Percentiles rank a stretch among this genome's conserved stretches.
Conservation (phyloP, 2,329 filamentous ascomycete species). For the Neoscytalidium dimidiatum region DNA sequence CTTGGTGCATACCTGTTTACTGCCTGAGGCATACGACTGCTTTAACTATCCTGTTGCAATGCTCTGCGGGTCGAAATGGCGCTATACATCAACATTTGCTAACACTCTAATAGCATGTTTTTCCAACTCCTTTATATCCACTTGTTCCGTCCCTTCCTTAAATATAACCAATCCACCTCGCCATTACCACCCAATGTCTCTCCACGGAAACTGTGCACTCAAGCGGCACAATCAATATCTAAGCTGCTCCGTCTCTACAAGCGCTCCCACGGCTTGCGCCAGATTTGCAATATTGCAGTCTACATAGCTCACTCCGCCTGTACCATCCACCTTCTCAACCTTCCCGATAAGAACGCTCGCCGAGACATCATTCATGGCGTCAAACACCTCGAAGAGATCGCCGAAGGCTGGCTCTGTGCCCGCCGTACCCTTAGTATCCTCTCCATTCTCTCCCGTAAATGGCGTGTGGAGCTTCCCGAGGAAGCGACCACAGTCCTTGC, state of each 20-base stretch:
- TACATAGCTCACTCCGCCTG: conserved; percentile 95
- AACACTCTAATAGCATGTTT: conserved; percentile 74
- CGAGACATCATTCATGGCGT: conserved; percentile 89
- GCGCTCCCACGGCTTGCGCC: conserved; percentile 82
- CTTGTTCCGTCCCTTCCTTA: conserved; percentile 91
- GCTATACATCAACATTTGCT: background rate
- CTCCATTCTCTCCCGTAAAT: conserved; percentile 81
- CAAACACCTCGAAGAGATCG: conserved; percentile 92
- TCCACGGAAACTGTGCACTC: conserved; percentile 85
- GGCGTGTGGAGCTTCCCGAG: conserved; percentile 82
- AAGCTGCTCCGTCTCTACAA: conserved; percentile 96
- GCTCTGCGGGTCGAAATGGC: background rate
- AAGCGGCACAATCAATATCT: conserved; percentile 85
- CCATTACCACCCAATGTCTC: conserved; percentile 86
- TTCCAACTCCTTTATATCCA: conserved; percentile 95
- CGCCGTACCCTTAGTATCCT: conserved; percentile 82
- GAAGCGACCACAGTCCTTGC: conserved; percentile 77
- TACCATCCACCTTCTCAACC: conserved; percentile 89
- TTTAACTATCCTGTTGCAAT: background rate
- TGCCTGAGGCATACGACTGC: background rate
- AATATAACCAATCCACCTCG: conserved; percentile 79
- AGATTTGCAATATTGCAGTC: conserved; percentile 95
- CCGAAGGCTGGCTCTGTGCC: conserved; percentile 90
- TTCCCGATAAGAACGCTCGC: conserved; percentile 87
- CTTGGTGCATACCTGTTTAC: background rate